Evolutionary conservation across 495 filamentous ascomycete species (phyloP), one percentile per base, ranked within the genome.

Genomic region (Hypoxylon lienhwacheense): DNA sequence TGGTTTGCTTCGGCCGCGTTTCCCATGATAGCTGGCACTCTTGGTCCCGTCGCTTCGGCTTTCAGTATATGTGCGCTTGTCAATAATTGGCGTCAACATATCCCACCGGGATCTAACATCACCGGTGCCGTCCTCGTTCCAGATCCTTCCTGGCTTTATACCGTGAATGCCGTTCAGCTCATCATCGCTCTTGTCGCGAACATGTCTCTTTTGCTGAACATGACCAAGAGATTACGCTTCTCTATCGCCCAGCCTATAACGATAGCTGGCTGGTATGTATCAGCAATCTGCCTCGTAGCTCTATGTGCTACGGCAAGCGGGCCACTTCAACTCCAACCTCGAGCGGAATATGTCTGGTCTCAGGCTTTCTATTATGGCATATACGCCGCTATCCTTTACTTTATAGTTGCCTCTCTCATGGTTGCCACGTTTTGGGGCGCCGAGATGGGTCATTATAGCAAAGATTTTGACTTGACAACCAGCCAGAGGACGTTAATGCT

Each of bases 1-100:
- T 96, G 90, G 90, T 85, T 92, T 58, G 87, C 88, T 6, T 87
- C 84, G 15, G 88, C 89, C 0, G 87, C 83, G 7, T 89, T 90
- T 55, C 90, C 90, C 21, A 78, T 95, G 60, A 74, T 90, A 21
- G 88, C 90, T 36, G 89, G 86, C 32, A 91, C 89, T 0, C 84
- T 96, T 45, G 90, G 90, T 0, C 90, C 90, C 3, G 87, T 93
- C 48, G 90, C 89, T 15, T 76, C 73, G 25, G 84, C 87, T 14
- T 90, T 95, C 77, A 88, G 79, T 66, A 84, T 96, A 29, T 89
- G 87, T 65, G 84, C 87, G 19, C 72, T 96, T 25, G 82, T 85
- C 4, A 74, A 82, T 56, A 77, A 82, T 34, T 95, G 90, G 90
- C 75, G 87, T 40, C 82, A 85, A 55, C 75, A 77, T 39, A 77